These are phyloP conservation scores for Paramecium bursaria DNA, from an alignment of 73 alveolate genomes.

Conservation along the genomic window DNA sequence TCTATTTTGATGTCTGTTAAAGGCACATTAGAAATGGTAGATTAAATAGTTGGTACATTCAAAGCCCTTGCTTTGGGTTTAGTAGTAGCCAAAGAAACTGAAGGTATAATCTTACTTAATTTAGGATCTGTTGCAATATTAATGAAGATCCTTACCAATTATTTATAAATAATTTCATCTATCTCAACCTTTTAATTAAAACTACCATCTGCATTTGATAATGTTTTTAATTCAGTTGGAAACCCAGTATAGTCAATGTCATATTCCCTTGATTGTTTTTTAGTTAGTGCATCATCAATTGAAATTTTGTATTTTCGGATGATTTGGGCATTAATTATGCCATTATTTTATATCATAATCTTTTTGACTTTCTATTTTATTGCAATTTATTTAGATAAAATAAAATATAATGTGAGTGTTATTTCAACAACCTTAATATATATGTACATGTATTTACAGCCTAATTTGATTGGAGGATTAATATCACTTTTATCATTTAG, in stretches of 20 bases:
- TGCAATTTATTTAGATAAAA: not conserved
- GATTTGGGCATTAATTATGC: constrained; percentile 48
- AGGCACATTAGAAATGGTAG: constrained; percentile 15
- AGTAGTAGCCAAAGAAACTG: too few species aligned
- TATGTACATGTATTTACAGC: constrained; percentile 3
- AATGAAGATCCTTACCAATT: not conserved
- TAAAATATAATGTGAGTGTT: not conserved
- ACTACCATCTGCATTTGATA: not conserved
- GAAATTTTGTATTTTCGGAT: constrained; percentile 34
- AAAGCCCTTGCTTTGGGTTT: too few species aligned
- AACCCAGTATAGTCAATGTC: constrained; percentile 53
- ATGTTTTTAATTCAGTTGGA: constrained; percentile 15
- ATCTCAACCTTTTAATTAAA: not conserved
- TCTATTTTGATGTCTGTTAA: constrained; percentile 14
- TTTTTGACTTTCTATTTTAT: not conserved
- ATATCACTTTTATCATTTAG: constrained; percentile 10
- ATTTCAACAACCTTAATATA: constrained; percentile 17
- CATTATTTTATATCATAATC: not conserved
- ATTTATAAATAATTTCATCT: not conserved
- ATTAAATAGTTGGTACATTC: not conserved
- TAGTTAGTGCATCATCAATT: not conserved
- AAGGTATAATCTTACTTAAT: too few species aligned
- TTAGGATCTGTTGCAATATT: not conserved
- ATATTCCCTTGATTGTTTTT: constrained; percentile 47
- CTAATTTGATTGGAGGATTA: constrained; percentile 10